Evolutionary conservation across 805 yeast species (phyloP).

Genomic region (Candida ovalis): DNA sequence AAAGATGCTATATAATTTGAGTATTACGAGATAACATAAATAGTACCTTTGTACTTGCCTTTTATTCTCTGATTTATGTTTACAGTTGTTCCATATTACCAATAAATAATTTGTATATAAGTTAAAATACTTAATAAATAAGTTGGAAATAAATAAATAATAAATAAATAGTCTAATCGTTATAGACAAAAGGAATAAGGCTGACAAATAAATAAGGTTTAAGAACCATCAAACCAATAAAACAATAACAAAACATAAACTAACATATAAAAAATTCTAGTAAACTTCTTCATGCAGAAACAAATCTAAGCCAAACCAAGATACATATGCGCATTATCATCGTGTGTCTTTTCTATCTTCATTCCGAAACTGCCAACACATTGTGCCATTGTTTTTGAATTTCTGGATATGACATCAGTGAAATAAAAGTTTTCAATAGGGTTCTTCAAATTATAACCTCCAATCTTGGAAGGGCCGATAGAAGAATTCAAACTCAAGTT

Average conservation of each 20-base stretch:
- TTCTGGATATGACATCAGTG: constrained; percentile 83
- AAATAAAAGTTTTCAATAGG: constrained; percentile 82
- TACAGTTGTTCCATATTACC: too few relatives aligned
- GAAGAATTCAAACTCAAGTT: constrained; percentile 51
- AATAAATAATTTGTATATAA: background rate
- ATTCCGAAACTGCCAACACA: constrained; percentile 73
- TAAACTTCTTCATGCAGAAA: background rate
- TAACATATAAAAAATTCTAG: background rate
- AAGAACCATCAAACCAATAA: background rate
- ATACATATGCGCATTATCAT: constrained; percentile 37
- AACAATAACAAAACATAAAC: background rate
- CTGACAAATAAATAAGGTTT: background rate
- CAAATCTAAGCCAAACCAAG: constrained; percentile 28
- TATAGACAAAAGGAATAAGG: background rate
- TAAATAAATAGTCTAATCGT: constrained; percentile 2
- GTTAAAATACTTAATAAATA: background rate
- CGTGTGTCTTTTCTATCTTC: constrained; percentile 55
- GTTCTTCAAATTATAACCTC: constrained; percentile 48
- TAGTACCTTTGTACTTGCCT: too few relatives aligned
- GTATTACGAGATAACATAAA: too few relatives aligned
- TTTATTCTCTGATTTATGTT: too few relatives aligned
- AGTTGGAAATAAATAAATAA: constrained; percentile 4
- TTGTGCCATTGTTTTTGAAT: constrained; percentile 87
- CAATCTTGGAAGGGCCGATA: constrained; percentile 32
- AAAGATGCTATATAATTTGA: constrained; percentile 15